These are phyloP conservation scores for Suillus tomentosus DNA, from an alignment of 768 basidiomycete genomes.

Conservation along the genomic window DNA sequence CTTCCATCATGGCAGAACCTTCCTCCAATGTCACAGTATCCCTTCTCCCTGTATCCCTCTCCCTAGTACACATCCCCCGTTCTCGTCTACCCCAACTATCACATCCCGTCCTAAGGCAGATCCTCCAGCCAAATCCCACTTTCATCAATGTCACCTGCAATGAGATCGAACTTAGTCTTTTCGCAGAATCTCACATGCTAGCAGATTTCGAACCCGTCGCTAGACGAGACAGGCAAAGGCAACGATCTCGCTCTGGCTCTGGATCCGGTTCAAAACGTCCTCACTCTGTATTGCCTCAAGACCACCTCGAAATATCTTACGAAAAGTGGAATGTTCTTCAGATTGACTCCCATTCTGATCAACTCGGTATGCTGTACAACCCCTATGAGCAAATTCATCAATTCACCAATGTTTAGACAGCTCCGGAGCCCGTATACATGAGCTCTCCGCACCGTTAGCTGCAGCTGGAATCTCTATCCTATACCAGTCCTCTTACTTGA, in stretches of 20 bases:
- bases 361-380: conserved; percentile 48
- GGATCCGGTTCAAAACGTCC: conserved; percentile 29
- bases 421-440: conserved; percentile 71
- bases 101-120: conserved; percentile 65
- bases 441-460: conserved; percentile 75
- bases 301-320: conserved; percentile 68
- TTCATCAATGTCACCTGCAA: conserved; percentile 81
- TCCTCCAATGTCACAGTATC: conserved; percentile 57
- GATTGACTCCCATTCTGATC: conserved; percentile 77
- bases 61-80: conserved; percentile 75
- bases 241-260: conserved; percentile 45
- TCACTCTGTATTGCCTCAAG: conserved; percentile 29
- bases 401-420: conserved; percentile 44
- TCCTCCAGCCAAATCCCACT: conserved; percentile 63
- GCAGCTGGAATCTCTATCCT: conserved; percentile 79
- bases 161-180: conserved; percentile 75
- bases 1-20: conserved; percentile 24
- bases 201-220: conserved; percentile 64
- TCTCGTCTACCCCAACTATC: conserved; percentile 60
- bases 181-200: conserved; percentile 60
- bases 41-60: conserved; percentile 69
- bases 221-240: conserved; percentile 52
- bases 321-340: conserved; percentile 81
- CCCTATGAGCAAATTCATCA: conserved; percentile 13
- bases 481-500: conserved; percentile 82